phyloP scores from a whole-genome alignment of 768 basidiomycete genomes.

The Boletus tomentosulus region DNA sequence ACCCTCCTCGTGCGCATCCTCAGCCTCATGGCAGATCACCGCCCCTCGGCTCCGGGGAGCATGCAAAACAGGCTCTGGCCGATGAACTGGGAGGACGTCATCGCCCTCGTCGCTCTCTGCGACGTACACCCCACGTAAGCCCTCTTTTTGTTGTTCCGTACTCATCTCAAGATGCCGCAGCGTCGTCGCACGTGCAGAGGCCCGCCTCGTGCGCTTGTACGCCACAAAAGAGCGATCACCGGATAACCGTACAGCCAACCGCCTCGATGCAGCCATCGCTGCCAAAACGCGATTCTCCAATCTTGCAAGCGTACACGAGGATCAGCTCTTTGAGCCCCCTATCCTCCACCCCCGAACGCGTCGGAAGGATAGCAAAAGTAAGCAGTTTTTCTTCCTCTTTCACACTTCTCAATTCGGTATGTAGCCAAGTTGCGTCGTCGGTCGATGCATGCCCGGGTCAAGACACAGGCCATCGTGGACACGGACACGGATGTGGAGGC shows the following conservation, averaged over 20 bases:
- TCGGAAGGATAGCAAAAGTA: conserved; percentile 11
- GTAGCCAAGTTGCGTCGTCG: background rate
- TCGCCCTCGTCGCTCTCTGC: conserved; percentile 46
- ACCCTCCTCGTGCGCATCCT: conserved; percentile 49
- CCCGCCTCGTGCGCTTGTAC: conserved; percentile 31
- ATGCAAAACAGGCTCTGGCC: conserved; percentile 63
- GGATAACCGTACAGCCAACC: conserved; percentile 10
- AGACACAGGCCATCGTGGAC: conserved; percentile 4
- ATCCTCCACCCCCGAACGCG: conserved; percentile 7
- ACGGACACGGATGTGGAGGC: conserved; percentile 9
- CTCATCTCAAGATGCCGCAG: conserved; percentile 7
- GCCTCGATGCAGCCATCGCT: conserved; percentile 14
- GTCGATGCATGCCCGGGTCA: background rate
- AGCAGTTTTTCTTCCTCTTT: conserved; percentile 8
- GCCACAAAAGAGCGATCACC: conserved; percentile 7
- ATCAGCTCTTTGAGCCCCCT: conserved; percentile 16
- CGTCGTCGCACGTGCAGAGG: conserved; percentile 22
- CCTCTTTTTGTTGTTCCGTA: background rate
- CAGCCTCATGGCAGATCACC: conserved; percentile 50
- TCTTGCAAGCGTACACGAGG: conserved; percentile 3
- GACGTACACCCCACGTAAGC: conserved; percentile 32
- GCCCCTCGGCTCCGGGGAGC: conserved; percentile 51
- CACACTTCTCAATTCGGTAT: background rate
- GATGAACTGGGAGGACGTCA: conserved; percentile 60
- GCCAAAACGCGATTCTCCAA: conserved; percentile 10